phyloP scores from a whole-genome alignment of 108 stramenopile genomes.

The Nannochloropsis gaditana region DNA sequence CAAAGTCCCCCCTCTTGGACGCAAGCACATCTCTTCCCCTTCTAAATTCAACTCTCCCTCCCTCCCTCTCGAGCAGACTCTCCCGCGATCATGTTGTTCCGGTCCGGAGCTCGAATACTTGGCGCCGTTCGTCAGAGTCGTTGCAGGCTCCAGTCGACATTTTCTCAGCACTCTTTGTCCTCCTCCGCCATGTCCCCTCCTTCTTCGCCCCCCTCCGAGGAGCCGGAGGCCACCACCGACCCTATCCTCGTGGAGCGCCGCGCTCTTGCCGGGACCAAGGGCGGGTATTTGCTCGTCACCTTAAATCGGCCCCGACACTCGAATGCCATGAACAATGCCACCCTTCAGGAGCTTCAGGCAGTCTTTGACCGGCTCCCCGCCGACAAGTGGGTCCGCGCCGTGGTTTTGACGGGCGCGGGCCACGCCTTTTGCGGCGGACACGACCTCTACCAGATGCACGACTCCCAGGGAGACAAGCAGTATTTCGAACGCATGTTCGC shows the following conservation, averaged over 20 bases:
- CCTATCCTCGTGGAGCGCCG: slow-evolving; percentile 10
- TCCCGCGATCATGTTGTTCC: too few species aligned
- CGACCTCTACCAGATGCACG: neutral
- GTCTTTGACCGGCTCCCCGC: neutral
- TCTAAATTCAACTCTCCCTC: too few species aligned
- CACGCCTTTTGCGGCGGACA: neutral
- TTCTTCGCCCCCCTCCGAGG: neutral
- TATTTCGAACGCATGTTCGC: slow-evolving; percentile 47
- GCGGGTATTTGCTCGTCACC: neutral
- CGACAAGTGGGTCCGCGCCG: neutral
- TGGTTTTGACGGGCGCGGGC: neutral
- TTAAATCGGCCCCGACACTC: neutral
- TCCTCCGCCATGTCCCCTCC: neutral
- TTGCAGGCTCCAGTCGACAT: too few species aligned
- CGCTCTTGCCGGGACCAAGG: neutral
- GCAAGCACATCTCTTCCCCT: too few species aligned
- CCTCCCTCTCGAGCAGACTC: too few species aligned
- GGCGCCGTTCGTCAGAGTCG: too few species aligned
- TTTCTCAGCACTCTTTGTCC: neutral
- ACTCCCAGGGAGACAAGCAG: slow-evolving; percentile 12
- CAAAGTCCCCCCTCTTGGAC: too few species aligned
- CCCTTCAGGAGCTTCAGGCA: neutral
- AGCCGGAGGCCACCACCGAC: neutral
- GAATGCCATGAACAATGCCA: neutral
- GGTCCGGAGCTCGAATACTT: too few species aligned